Conservation (phyloP, 108 stramenopile genomes). For the Nitzschia putrida region DNA sequence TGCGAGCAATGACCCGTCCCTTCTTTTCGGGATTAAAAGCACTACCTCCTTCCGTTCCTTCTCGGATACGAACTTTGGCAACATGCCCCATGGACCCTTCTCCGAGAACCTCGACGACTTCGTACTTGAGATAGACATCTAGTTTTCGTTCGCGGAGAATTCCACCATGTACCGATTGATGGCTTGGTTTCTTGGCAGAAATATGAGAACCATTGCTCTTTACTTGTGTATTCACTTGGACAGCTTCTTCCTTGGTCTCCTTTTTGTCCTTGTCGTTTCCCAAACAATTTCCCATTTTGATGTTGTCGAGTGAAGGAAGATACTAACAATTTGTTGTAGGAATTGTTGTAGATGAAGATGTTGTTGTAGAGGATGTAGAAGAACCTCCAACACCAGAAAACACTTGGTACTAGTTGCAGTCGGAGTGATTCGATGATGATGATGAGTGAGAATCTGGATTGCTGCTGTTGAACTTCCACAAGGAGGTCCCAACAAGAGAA, state of each 20-base stretch:
- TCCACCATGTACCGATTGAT: slow-evolving; percentile 30
- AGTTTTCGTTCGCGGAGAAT: slow-evolving; percentile 37
- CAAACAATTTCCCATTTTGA: slow-evolving; percentile 16
- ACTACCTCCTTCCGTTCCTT: slow-evolving; percentile 54
- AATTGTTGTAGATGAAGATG: too few species aligned
- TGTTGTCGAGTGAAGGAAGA: too few species aligned
- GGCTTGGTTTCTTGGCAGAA: background rate
- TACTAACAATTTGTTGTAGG: too few species aligned
- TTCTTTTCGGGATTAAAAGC: slow-evolving; percentile 31
- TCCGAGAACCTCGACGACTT: slow-evolving; percentile 59
- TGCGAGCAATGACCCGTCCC: too few species aligned
- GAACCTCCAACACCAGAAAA: too few species aligned
- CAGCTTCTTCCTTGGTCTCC: background rate
- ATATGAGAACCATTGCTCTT: background rate
- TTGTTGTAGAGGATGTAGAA: too few species aligned
- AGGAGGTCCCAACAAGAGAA: too few species aligned
- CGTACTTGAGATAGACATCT: slow-evolving; percentile 58
- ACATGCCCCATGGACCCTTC: slow-evolving; percentile 79
- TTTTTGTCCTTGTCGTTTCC: background rate
- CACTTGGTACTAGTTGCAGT: too few species aligned
- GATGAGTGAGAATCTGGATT: too few species aligned
- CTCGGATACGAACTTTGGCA: slow-evolving; percentile 52
- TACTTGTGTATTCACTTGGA: background rate
- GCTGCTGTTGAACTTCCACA: too few species aligned
- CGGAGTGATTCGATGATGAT: too few species aligned